These are phyloP conservation scores for Akebia trifoliata DNA, from an alignment of 164 flowering plant species.

Conservation along the genomic window DNA sequence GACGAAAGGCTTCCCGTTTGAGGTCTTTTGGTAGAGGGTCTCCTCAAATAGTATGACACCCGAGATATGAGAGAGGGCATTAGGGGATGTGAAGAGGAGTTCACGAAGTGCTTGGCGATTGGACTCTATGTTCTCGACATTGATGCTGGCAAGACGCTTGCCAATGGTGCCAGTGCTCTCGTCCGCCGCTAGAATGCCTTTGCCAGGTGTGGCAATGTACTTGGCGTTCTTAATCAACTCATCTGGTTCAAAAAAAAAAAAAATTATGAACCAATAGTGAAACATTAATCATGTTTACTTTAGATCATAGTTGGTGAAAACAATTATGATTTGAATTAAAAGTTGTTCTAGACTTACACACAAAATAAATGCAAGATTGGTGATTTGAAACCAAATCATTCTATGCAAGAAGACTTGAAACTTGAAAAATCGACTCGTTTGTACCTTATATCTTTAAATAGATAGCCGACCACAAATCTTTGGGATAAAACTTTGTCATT, in stretches of 20 bases:
- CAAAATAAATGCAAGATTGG: no score
- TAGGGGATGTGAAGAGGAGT: slow-evolving; percentile 67
- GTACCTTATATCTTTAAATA: no score
- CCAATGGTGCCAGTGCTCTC: slow-evolving; percentile 90
- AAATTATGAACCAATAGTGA: not conserved
- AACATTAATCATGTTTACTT: not conserved
- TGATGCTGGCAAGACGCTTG: slow-evolving; percentile 72
- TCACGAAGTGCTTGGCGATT: slow-evolving; percentile 77
- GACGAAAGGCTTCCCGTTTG: slow-evolving; percentile 66
- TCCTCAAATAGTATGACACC: slow-evolving; percentile 89
- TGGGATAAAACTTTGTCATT: no score
- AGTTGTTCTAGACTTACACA: no score
- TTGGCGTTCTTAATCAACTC: slow-evolving; percentile 81
- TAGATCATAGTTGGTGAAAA: no score
- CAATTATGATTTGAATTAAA: no score
- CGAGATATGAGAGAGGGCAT: slow-evolving; percentile 57
- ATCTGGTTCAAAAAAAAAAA: slow-evolving; percentile 28
- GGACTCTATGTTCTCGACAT: slow-evolving; percentile 75
- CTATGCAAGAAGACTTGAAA: no score
- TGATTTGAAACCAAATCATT: no score
- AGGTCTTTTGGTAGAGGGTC: slow-evolving; percentile 70
- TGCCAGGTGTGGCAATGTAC: slow-evolving; percentile 83
- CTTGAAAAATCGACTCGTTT: no score
- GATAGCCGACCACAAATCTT: no score
- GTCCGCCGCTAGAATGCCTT: slow-evolving; percentile 77